A percentile compares a stretch with the other conserved stretches of the same genome.
Evolutionary conservation across 1,284 basidiomycete genomes (phyloP).

Genomic region (Pascua sp.): DNA sequence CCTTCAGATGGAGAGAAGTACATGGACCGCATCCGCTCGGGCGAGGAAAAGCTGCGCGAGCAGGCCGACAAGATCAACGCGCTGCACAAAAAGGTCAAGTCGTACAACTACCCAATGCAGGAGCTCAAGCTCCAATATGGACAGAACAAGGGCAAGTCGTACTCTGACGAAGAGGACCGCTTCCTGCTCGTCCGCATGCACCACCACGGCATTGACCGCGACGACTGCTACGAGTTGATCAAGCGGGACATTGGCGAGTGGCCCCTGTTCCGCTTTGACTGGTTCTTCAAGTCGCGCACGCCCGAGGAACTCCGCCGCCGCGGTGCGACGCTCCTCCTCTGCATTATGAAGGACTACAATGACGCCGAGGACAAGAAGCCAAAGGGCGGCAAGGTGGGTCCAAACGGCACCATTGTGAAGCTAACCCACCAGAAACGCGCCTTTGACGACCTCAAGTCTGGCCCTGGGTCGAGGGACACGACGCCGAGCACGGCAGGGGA

Average conservation of each 20-base stretch:
- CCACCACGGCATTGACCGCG: slow-evolving; percentile 85
- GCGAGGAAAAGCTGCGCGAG: slow-evolving; percentile 71
- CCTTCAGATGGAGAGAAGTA: slow-evolving; percentile 68
- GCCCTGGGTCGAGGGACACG: slow-evolving; percentile 36
- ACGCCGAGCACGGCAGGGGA: slow-evolving; percentile 32
- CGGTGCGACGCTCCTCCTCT: slow-evolving; percentile 80
- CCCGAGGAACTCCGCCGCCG: slow-evolving; percentile 85
- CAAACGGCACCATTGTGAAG: too few relatives aligned
- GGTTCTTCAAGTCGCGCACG: slow-evolving; percentile 96
- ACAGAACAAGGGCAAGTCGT: slow-evolving; percentile 92
- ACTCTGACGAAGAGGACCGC: slow-evolving; percentile 94
- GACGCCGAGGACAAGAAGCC: slow-evolving; percentile 56
- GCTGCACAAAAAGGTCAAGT: slow-evolving; percentile 78
- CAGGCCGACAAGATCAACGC: slow-evolving; percentile 69
- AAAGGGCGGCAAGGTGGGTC: slow-evolving; percentile 32
- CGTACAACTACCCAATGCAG: slow-evolving; percentile 84
- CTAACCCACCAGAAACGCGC: slow-evolving; percentile 42
- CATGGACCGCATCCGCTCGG: slow-evolving; percentile 72
- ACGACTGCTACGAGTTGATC: slow-evolving; percentile 92
- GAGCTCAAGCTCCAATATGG: slow-evolving; percentile 91
- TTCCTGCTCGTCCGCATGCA: slow-evolving; percentile 88
- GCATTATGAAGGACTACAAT: slow-evolving; percentile 81
- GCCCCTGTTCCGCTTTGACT: slow-evolving; percentile 95
- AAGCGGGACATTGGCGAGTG: slow-evolving; percentile 95
- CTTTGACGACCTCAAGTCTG: slow-evolving; percentile 49